A percentile compares a stretch with the other conserved stretches of the same genome.
These are phyloP conservation scores for Endoconidiophora polonica DNA, from an alignment of 2,329 filamentous ascomycete species.

Conservation along the genomic window DNA sequence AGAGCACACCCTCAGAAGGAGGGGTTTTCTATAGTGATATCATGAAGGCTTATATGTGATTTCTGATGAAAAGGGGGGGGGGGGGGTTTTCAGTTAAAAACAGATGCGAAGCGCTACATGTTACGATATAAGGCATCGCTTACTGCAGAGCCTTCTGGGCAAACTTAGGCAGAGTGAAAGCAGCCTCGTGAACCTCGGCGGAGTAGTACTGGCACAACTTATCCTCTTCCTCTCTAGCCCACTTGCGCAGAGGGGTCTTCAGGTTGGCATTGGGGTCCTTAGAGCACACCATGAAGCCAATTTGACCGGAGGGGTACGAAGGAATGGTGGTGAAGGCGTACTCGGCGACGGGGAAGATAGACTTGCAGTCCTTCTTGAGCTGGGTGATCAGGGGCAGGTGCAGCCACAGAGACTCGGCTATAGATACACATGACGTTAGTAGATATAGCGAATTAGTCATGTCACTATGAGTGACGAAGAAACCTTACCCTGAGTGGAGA, in stretches of 20 bases:
- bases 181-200: slow-evolving; percentile 85
- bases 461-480: slow-evolving; percentile 35
- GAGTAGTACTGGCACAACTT: slow-evolving; percentile 95
- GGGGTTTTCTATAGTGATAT: no score
- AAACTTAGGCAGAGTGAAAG: slow-evolving; percentile 86
- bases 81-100: no score
- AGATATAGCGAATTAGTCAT: background rate
- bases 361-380: slow-evolving; percentile 91
- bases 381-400: slow-evolving; percentile 85
- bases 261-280: slow-evolving; percentile 79
- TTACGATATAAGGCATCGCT: slow-evolving; percentile 7
- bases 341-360: slow-evolving; percentile 94
- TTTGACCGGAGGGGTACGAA: slow-evolving; percentile 96
- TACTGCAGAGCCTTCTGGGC: slow-evolving; percentile 60
- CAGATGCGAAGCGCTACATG: no score
- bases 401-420: slow-evolving; percentile 99
- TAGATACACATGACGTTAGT: slow-evolving; percentile 5
- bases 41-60: no score
- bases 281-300: slow-evolving; percentile 99
- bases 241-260: slow-evolving; percentile 66
- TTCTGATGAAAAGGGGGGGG: no score
- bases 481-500: slow-evolving; percentile 94
- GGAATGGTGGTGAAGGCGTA: slow-evolving; percentile 99
- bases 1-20: no score
- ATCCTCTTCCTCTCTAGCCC: slow-evolving; percentile 77